A percentile compares a stretch with the other conserved stretches of the same genome.
These are phyloP conservation scores for Arthonia radiata DNA, from an alignment of 495 filamentous ascomycete species.

Conservation along the genomic window DNA sequence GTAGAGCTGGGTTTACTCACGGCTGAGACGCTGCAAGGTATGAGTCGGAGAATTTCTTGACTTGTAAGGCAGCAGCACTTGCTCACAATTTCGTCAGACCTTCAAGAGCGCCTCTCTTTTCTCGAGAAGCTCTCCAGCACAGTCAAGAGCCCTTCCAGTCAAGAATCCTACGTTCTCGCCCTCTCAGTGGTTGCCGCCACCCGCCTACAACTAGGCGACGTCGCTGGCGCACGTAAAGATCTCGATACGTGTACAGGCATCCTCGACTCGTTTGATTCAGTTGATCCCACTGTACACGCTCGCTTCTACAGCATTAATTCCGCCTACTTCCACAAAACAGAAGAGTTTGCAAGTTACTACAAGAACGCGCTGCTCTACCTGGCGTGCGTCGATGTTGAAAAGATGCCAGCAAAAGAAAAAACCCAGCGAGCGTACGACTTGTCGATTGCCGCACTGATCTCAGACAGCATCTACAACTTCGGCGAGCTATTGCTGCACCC, in stretches of 20 bases:
- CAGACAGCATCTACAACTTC: slow-evolving; percentile 94
- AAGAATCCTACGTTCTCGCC: slow-evolving; percentile 92
- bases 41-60: slow-evolving; percentile 24
- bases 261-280: slow-evolving; percentile 76
- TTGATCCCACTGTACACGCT: slow-evolving; percentile 90
- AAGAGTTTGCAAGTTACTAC: slow-evolving; percentile 88
- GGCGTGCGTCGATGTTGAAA: slow-evolving; percentile 68
- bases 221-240: slow-evolving; percentile 56
- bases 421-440: slow-evolving; percentile 74
- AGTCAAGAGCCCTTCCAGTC: slow-evolving; percentile 76
- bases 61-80: slow-evolving; percentile 2
- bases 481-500: slow-evolving; percentile 95
- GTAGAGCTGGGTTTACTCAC: slow-evolving; percentile 72
- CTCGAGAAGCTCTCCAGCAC: slow-evolving; percentile 60
- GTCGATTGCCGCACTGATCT: slow-evolving; percentile 72
- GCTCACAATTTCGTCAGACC: slow-evolving; percentile 28
- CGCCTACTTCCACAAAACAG: slow-evolving; percentile 64
- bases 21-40: slow-evolving; percentile 64
- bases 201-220: slow-evolving; percentile 50
- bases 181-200: slow-evolving; percentile 74
- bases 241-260: slow-evolving; percentile 69
- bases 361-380: slow-evolving; percentile 94
- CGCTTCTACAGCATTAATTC: slow-evolving; percentile 91
- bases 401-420: slow-evolving; percentile 45
- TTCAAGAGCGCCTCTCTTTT: slow-evolving; percentile 69